Conservation (phyloP, 23 red algal species). For the Gracilaria caudata region DNA sequence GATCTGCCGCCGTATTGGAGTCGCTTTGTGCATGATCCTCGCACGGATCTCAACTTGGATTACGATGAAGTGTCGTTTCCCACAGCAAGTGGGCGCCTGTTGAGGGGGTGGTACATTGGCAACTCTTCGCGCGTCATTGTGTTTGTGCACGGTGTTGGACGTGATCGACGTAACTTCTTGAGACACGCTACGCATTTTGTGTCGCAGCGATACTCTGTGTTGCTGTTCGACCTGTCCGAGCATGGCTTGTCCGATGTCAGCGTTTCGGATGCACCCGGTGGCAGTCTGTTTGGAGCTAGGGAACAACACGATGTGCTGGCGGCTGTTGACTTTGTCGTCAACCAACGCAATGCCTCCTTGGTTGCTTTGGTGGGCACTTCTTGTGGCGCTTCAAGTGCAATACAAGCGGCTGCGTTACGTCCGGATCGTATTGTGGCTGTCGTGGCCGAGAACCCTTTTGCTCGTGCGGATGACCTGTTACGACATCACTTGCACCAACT, state of each 20-base stretch:
- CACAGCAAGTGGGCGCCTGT: background rate
- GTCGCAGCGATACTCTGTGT: background rate
- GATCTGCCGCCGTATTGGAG: slow-evolving; percentile 88
- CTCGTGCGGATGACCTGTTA: slow-evolving; percentile 79
- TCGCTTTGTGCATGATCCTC: slow-evolving; percentile 79
- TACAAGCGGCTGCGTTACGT: slow-evolving; percentile 74
- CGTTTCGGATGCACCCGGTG: slow-evolving; percentile 32
- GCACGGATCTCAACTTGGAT: slow-evolving; percentile 52
- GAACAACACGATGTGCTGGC: slow-evolving; percentile 90
- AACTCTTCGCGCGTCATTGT: slow-evolving; percentile 36
- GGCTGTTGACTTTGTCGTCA: slow-evolving; percentile 56
- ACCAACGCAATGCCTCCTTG: slow-evolving; percentile 3
- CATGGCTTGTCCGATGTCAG: slow-evolving; percentile 32
- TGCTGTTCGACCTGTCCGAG: slow-evolving; percentile 64
- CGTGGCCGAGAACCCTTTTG: slow-evolving; percentile 93
- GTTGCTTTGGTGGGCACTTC: slow-evolving; percentile 93
- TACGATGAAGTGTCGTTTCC: slow-evolving; percentile 63
- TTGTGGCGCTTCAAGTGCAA: slow-evolving; percentile 79
- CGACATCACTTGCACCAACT: slow-evolving; percentile 74
- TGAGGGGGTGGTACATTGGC: slow-evolving; percentile 81
- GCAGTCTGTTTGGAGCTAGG: slow-evolving; percentile 81
- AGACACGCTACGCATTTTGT: slow-evolving; percentile 39
- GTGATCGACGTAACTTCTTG: slow-evolving; percentile 63
- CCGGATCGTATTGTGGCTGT: slow-evolving; percentile 51
- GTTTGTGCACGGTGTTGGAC: slow-evolving; percentile 63